A percentile compares a stretch with the other conserved stretches of the same genome.
Evolutionary conservation across 768 basidiomycete species (phyloP).

Genomic region (Amyloporia xantha): DNA sequence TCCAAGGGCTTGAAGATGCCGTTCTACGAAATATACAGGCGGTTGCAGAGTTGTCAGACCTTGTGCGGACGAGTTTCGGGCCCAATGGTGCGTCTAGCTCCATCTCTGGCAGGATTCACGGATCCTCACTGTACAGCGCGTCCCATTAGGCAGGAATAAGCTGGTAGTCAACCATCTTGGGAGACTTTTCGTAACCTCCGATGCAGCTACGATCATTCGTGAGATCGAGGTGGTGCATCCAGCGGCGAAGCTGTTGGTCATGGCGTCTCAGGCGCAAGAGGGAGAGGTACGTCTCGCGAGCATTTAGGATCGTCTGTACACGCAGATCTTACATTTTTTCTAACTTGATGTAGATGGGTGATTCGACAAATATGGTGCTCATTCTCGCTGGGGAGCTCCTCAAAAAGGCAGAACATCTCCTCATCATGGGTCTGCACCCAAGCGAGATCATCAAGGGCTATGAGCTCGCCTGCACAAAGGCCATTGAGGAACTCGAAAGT

Average conservation of each 20-base stretch:
- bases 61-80: conserved; percentile 93
- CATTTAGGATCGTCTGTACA: background rate
- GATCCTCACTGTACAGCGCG: background rate
- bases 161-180: conserved; percentile 97
- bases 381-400: conserved; percentile 94
- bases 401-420: conserved; percentile 86
- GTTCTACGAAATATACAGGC: conserved; percentile 94
- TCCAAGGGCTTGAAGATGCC: conserved; percentile 94
- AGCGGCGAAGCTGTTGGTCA: conserved; percentile 97
- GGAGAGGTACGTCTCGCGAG: conserved; percentile 65
- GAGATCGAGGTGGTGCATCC: conserved; percentile 99
- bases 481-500: conserved; percentile 87
- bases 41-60: conserved; percentile 89
- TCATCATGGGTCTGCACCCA: conserved; percentile 96
- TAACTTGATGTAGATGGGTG: conserved; percentile 66
- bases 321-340: too few species aligned
- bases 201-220: conserved; percentile 97
- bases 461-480: conserved; percentile 82
- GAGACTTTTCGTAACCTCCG: conserved; percentile 92
- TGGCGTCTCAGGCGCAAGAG: conserved; percentile 97
- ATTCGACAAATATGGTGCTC: conserved; percentile 91
- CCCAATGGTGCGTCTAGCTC: conserved; percentile 69
- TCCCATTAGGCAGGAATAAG: conserved; percentile 63
- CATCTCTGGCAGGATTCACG: too few species aligned
- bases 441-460: conserved; percentile 95